Base-by-base conservation (phyloP, 805 yeast genomes). In the Brettanomyces nanus region DNA sequence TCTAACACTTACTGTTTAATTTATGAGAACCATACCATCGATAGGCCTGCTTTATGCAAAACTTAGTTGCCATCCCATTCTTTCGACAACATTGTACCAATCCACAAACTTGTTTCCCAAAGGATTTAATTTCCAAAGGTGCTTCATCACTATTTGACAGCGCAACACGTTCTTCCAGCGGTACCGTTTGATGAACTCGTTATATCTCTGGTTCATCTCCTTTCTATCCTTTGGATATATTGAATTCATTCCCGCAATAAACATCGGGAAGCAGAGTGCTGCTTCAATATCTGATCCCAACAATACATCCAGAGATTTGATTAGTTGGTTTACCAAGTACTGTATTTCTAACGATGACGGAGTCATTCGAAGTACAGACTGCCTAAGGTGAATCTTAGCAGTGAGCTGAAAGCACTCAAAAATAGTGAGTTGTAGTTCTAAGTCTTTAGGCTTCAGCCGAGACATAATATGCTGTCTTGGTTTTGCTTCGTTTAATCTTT, bases 41-140 rank as follows among this genome's bases (percentile, higher is more conserved):
- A n/a, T n/a, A n/a, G n/a, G n/a, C n/a, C n/a, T n/a, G n/a, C n/a
- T 6, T 36, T 35, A 75, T 11, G 89, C 92, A 65, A 83, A 84
- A 56, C 82, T 80, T 33, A 85, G 62, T 52, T 83, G 85, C 90
- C 92, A 83, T 3, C 83, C 85, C 35, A 80, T 59, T 10, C 68
- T 68, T 42, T 75, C 73, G 28, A 84, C 75, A 32, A 81, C 68
- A 25, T 66, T 71, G 51, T 75, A 74, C 92, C 94, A 84, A 54
- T 84, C 89, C 28, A 82, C 74, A 44, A 73, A 77, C 38, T 61
- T 64, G 19, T 73, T 69, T 0, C 92, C 90, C 6, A 62, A 51
- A 7, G 62, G 61, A 43, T 73, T 68, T 28, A 48, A 42, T 38
- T 54, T 54, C 79, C 78, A 73, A n/a, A 72, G 68, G 41, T 59